Evolutionary conservation across 2,329 filamentous ascomycete species (phyloP), one percentile per base, ranked within the genome.

Genomic region (Berkeleyomyces basicola): DNA sequence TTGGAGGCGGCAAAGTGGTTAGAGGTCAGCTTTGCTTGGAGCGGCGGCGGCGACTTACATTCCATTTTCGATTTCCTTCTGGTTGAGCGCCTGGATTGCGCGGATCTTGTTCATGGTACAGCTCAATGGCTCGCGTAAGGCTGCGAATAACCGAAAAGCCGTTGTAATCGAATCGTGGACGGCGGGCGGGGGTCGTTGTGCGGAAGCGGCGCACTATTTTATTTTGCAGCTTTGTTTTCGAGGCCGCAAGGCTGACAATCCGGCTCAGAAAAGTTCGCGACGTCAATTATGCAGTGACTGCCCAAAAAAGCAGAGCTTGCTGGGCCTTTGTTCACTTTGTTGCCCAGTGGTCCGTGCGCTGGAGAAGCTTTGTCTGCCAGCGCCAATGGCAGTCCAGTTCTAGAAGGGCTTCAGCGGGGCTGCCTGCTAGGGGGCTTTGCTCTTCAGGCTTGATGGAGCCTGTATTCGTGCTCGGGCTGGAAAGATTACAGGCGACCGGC

Each of bases 81-180:
- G 90, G 73, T 99, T 99, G 65, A 99, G 86, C 72, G 86, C 84
- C 73, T 95, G 88, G 65, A 96, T 93, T 64, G 90, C 86, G 68
- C 90, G 88, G 68, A 99, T 93, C 68, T 89, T 86, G 72, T 99
- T 96, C 93, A 99, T 99, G 37, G 67, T 77, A 69, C 60, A 46
- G 36, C 16, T 14, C 11, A 16, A 16, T 42, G 43, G 6, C 11
- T 37, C 16, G 9, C 7, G 36, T 10, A 16, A 10, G 7, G 9
- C 7, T 36, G 42, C 7, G 11, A 0, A 37, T 31, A 43, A 33
- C 58, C 47, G 16, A 9, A 46, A 6, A 9, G 16, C 7, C 14
- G 2, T 40, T 47, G 42, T n/a, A 36, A 33, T n/a, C 4, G 6
- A 36, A 33, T n/a, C 4, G 6, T n/a, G 10, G 16, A n/a, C 11